Conservation (phyloP, 2,329 filamentous ascomycete species). For the Curvularia spicifera region DNA sequence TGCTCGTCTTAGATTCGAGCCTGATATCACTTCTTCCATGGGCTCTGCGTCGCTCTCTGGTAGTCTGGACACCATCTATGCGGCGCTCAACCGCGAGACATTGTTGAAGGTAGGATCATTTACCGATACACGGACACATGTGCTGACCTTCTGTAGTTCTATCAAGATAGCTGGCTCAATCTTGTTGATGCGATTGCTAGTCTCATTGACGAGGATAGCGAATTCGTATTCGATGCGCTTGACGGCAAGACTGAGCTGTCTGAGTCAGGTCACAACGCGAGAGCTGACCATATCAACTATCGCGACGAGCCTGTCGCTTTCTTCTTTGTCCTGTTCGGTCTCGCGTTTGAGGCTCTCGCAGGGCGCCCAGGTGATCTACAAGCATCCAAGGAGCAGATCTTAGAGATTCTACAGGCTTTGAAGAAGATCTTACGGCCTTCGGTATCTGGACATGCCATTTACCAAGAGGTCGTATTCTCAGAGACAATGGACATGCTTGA, state of each 20-base stretch:
- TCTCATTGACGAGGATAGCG: conserved; percentile 95
- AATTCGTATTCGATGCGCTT: conserved; percentile 95
- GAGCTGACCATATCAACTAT: conserved; percentile 85
- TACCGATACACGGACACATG: not conserved
- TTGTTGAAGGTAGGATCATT: conserved; percentile 68
- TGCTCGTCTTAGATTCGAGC: conserved; percentile 90
- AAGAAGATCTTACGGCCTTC: conserved; percentile 95
- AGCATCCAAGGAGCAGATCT: conserved; percentile 75
- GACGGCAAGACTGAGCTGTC: conserved; percentile 72
- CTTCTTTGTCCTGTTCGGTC: conserved; percentile 97
- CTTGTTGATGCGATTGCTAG: conserved; percentile 97
- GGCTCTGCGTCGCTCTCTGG: conserved; percentile 81
- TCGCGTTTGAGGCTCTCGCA: conserved; percentile 94
- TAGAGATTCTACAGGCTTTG: conserved; percentile 87
- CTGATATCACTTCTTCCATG: conserved; percentile 91
- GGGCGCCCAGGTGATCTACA: conserved; percentile 76
- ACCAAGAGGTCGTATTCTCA: conserved; percentile 92
- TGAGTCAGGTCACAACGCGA: conserved; percentile 54
- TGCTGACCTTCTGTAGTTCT: conserved; percentile 65
- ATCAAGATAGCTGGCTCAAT: conserved; percentile 96
- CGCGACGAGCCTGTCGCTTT: conserved; percentile 97
- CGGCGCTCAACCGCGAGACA: conserved; percentile 91
- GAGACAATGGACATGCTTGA: conserved; percentile 97
- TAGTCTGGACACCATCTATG: conserved; percentile 91
- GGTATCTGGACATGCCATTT: conserved; percentile 95